Percentiles rank a stretch among this genome's conserved stretches.
phyloP scores from a whole-genome alignment of 495 filamentous ascomycete genomes.

The Friedmanniomyces simplex region DNA sequence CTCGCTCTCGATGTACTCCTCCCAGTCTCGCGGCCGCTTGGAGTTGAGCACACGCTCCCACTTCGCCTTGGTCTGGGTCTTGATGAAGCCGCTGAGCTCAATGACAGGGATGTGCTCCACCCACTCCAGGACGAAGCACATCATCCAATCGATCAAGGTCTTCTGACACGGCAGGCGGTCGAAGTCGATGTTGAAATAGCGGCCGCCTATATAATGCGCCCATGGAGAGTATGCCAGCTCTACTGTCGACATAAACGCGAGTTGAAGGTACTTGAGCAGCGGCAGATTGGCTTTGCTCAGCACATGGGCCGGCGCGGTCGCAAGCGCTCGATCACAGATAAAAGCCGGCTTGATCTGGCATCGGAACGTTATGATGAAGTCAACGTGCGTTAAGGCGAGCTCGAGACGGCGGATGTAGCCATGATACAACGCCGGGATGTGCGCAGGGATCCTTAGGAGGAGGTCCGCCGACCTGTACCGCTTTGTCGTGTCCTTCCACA shows the following conservation, averaged over 20 bases:
- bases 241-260: not conserved
- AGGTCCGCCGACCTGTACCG: not conserved
- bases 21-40: not conserved
- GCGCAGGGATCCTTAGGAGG: not conserved
- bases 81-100: not conserved
- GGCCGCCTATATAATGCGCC: not conserved
- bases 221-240: not conserved
- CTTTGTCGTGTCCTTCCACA: not conserved
- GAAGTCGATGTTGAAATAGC: not conserved
- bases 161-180: not conserved
- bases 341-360: not conserved
- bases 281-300: not conserved
- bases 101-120: not conserved
- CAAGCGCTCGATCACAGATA: not conserved
- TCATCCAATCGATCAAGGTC: not conserved
- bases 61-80: not conserved
- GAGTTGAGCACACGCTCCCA: not conserved
- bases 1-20: not conserved
- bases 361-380: not conserved
- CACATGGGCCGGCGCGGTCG: not conserved
- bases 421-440: not conserved
- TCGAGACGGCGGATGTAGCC: not conserved
- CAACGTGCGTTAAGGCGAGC: not conserved
- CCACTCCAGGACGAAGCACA: not conserved
- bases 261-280: not conserved